Conservation (phyloP, 1,284 basidiomycete genomes). For the Puccinia hordei region DNA sequence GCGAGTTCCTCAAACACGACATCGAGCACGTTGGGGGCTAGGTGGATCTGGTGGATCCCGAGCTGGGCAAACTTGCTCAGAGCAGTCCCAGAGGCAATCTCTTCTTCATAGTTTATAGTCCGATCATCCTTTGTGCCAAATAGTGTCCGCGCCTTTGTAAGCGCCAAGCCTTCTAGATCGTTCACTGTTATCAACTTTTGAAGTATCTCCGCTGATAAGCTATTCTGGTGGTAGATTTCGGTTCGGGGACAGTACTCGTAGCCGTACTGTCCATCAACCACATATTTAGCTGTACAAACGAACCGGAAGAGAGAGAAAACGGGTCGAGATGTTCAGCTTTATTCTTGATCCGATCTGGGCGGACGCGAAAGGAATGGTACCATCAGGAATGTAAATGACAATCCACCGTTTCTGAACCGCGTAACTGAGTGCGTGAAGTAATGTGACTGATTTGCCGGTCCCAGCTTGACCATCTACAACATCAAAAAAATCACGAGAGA, state of each 20-base stretch:
- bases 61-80: constrained; percentile 19
- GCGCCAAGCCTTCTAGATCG: constrained; percentile 5
- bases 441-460: constrained; percentile 40
- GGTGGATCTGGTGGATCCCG: background rate
- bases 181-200: background rate
- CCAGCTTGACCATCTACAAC: constrained; percentile 34
- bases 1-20: constrained; percentile 32
- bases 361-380: constrained; percentile 16
- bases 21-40: constrained; percentile 22
- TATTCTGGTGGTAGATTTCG: constrained; percentile 44
- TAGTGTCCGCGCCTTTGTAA: background rate
- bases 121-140: constrained; percentile 45
- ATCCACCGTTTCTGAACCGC: constrained; percentile 44
- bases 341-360: background rate
- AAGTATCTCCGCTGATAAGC: constrained; percentile 11
- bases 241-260: constrained; percentile 40
- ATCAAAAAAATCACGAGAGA: background rate
- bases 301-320: background rate
- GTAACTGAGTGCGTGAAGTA: constrained; percentile 47
- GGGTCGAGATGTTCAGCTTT: background rate
- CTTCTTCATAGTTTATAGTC: constrained; percentile 11
- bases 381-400: constrained; percentile 49
- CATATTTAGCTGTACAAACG: constrained; percentile 15
- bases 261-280: constrained; percentile 32
- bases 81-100: background rate